Base-by-base conservation (phyloP, 371 early-diverging fungal species). In the Conidiobolus incongruus region DNA sequence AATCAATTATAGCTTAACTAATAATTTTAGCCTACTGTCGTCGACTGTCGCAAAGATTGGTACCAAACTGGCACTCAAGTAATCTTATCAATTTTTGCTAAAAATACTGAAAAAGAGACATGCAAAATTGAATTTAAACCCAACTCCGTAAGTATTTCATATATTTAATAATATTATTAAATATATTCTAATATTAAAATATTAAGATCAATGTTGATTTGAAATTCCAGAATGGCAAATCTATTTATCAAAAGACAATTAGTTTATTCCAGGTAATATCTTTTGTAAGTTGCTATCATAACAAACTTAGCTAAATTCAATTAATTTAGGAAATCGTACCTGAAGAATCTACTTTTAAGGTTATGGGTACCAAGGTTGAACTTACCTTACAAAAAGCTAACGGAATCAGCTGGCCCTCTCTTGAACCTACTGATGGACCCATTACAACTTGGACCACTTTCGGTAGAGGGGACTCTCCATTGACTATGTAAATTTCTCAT, bases 41-140 rank as follows among this genome's bases (percentile, higher is more conserved):
- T 81, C 3, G 68, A 79, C 24, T 82, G 85, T 54, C 74, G 91
- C 28, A 72, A 69, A 32, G 96, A 95, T 59, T 93, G 83, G 82
- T 60, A 52, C 57, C 93, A 95, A 53, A 83, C 86, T 13, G 86
- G 66, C 35, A 65, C 69, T 11, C 66, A 66, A 22, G 73, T 93
- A 33, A 82, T 82, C 46, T 57, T 93, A 33, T 80, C 85, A 24
- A 65, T 95, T 40, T 95, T 82, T 63, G 91, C 88, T 12, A 93
- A 92, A 58, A 82, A 90, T 49, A 67, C 68, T 12, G 72, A 76
- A 50, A 73, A 71, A 52, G 66, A 66, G 33, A 53, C 60, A 12
- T 77, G 84, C 26, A 53, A 57, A 38, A 67, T 90, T 24, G 51
- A 49, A 40, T 85, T 92, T 52, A 54, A 49, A 21, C 55, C 50